Evolutionary conservation across 1,284 basidiomycete genomes (phyloP), one percentile per base, ranked within the genome.

Genomic region (Fomes fomentarius): DNA sequence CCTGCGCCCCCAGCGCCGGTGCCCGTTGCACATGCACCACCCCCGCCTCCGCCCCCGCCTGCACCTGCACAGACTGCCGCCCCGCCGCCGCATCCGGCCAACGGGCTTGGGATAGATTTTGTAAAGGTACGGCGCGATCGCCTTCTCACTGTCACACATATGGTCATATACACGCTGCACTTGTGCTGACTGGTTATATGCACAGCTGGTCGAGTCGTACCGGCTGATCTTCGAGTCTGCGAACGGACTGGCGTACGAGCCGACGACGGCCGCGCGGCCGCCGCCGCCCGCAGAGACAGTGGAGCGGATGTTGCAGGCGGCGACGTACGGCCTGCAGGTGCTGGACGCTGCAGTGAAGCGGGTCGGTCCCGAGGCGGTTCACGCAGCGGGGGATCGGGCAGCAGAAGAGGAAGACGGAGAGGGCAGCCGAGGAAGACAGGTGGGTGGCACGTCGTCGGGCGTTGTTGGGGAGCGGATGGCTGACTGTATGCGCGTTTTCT

Each of bases 241-340:
- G 14, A 71, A 57, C 35, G 60, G 63, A 58, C 62, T 80, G 44
- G 42, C 65, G 52, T 49, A 60, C 28, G 59, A 69, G 34, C 63
- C 69, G 39, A 58, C 65, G 39, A 58, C 65, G 17, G 57, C 70
- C 10, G 53, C 61, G 19, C 66, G 68, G 19, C 66, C 67, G 24
- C 55, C 67, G 10, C 64, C 68, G 30, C 60, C 72, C 19, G 62
- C 58, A n/a, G 79, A 81, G 49, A 65, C 61, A 7, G 56, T 80
- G 25, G 80, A 81, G 17, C 72, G 71, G 53, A 76, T 81, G 72
- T 46, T 74, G 70, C 77, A 76, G 58, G 74, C 76, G 22, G 80
- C 87, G 19, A 74, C 72, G 41, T 76, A 78, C 55, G 84, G 83
- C 17, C 72, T 73, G 50, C 80, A 83, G 60, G 70, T 81, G 63